phyloP scores from a whole-genome alignment of 805 yeast genomes.

The Ogataea ramenticola region DNA sequence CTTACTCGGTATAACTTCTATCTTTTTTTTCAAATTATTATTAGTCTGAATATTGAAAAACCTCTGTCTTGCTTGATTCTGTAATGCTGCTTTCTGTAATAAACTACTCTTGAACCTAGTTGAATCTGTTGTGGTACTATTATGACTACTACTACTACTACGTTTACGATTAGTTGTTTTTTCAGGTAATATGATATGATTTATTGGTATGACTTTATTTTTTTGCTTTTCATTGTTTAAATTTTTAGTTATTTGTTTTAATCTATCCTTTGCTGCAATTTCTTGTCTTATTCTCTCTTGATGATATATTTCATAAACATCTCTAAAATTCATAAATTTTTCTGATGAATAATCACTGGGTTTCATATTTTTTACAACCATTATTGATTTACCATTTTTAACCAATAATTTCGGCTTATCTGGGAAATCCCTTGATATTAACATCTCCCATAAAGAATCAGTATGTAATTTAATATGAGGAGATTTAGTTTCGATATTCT shows the following conservation, averaged over 20 bases:
- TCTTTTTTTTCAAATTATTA: conserved; percentile 10
- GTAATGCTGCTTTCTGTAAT: conserved; percentile 25
- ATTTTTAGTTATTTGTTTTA: conserved; percentile 33
- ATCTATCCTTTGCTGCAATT: conserved; percentile 35
- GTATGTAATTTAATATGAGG: conserved; percentile 34
- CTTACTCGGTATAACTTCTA: not conserved
- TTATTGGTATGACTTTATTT: conserved; percentile 30
- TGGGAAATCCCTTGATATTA: conserved; percentile 41
- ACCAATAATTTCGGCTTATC: conserved; percentile 29
- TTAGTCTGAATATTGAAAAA: conserved; percentile 5
- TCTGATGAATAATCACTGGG: too few species aligned
- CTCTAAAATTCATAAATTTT: conserved; percentile 18
- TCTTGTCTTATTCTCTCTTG: conserved; percentile 36
- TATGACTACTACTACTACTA: too few species aligned
- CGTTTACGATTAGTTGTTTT: too few species aligned
- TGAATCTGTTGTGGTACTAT: not conserved
- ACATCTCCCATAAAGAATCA: conserved; percentile 38
- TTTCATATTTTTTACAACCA: too few species aligned
- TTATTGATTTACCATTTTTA: conserved; percentile 1
- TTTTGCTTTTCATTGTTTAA: conserved; percentile 33
- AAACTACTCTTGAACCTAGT: conserved; percentile 19
- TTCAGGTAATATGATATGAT: conserved; percentile 19
- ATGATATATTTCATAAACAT: conserved; percentile 31
- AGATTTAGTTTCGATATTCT: conserved; percentile 32
- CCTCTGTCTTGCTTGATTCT: conserved; percentile 16